Base-by-base conservation (phyloP, 2,329 filamentous ascomycete genomes). In the Colletotrichum siamense region DNA sequence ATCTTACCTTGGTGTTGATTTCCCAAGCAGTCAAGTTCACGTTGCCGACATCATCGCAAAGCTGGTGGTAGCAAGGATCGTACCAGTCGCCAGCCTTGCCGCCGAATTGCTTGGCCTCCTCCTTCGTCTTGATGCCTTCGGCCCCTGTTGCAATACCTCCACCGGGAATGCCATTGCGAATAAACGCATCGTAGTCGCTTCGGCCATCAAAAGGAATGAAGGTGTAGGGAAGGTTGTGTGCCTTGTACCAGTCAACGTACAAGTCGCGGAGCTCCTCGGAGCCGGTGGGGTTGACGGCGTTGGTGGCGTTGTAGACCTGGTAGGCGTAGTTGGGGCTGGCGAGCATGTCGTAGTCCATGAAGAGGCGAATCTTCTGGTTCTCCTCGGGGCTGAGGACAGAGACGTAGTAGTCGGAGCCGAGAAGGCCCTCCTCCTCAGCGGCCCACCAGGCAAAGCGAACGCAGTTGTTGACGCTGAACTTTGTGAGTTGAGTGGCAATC, bases 71-170 rank as follows among this genome's bases (percentile, higher is more conserved):
- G 86, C 90, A 91, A 52, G 88, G 86, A 80, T 93, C 89, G 77
- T 90, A 90, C 87, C 89, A 89, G 30, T 89, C 85, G 24, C 91
- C 94, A 1, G 92, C 93, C 77, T 88, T 86, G 49, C 95, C 95
- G n/a, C 95, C 94, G 82, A 95, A 96, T 84, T 92, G 85, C 55
- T 85, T 86, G 3, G 85, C 90, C 82, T 96, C 93, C 39, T 92
- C 88, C 66, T 89, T 85, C 0, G 94, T 95, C 90, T 96, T 96
- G 85, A 95, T 83, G 15, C 91, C 93, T 84, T 96, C 94, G 2
- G 95, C 95, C 52, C 95, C 95, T 3, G 94, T 95, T 71, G 94
- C 94, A 77, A 96, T 91, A 34, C 95, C 95, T 28, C 95, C 94
- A 1, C 91, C 91, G 0, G 95, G 93, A 57, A 96, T 95, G 5